Conservation (phyloP, 495 filamentous ascomycete species). For the Trichocladium antarcticum region DNA sequence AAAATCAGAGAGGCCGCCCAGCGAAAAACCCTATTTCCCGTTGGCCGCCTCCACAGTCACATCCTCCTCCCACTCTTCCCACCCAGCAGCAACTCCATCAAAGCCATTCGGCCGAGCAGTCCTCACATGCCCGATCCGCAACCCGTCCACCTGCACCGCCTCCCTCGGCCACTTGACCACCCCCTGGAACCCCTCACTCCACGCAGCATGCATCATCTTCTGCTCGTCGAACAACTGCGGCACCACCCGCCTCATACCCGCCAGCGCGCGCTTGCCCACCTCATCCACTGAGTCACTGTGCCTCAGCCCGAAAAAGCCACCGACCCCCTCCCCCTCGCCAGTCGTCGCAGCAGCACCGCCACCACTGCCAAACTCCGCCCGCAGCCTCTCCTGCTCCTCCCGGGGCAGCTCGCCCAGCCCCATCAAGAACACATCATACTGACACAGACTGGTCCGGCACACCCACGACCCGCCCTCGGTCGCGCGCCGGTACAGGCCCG, state of each 20-base stretch:
- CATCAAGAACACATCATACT: constrained; percentile 61
- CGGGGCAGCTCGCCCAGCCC: constrained; percentile 48
- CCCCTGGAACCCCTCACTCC: constrained; percentile 39
- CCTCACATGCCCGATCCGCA: constrained; percentile 43
- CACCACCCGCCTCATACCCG: constrained; percentile 44
- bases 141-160: constrained; percentile 40
- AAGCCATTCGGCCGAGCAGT: constrained; percentile 48
- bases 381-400: constrained; percentile 46
- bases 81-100: constrained; percentile 34
- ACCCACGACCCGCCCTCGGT: constrained; percentile 53
- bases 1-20: neutral
- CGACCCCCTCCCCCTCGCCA: constrained; percentile 28
- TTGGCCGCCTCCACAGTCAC: neutral
- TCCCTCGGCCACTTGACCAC: constrained; percentile 42
- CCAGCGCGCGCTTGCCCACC: constrained; percentile 53
- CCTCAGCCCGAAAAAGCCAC: constrained; percentile 52
- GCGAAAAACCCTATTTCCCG: neutral
- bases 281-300: constrained; percentile 65
- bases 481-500: constrained; percentile 51
- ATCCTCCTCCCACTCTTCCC: constrained; percentile 42
- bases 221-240: constrained; percentile 38
- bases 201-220: constrained; percentile 35
- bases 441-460: constrained; percentile 44
- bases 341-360: too few species aligned
- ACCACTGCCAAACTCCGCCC: constrained; percentile 19